Conservation (phyloP, 176 grass and related monocot genomes). For the maize (Zea mays) region Zm-B73-REFERENCE-NAM-5.0 NC_050104.1:14272501-14273000, state of each 20-base stretch:
- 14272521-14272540: no score
- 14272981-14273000: conserved; percentile 91
- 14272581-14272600: background rate
- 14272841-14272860: background rate
- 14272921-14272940: conserved; percentile 66
- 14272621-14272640: background rate
- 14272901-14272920: conserved; percentile 78
- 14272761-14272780: background rate
- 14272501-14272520: no score
- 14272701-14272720: background rate
- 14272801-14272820: background rate
- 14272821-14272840: background rate
- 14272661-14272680: background rate
- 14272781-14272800: background rate
- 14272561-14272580: no score
- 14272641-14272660: background rate
- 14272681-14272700: background rate
- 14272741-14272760: background rate
- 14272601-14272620: background rate
- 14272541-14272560: no score
- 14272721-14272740: conserved; percentile 45
- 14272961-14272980: conserved; percentile 73
- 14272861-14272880: conserved; percentile 48
- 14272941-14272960: conserved; percentile 56
- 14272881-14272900: conserved; percentile 80